Evolutionary conservation across 345 rosid genomes (phyloP), one percentile per base, ranked within the genome.

Genomic region (Citrus trifoliata): DNA sequence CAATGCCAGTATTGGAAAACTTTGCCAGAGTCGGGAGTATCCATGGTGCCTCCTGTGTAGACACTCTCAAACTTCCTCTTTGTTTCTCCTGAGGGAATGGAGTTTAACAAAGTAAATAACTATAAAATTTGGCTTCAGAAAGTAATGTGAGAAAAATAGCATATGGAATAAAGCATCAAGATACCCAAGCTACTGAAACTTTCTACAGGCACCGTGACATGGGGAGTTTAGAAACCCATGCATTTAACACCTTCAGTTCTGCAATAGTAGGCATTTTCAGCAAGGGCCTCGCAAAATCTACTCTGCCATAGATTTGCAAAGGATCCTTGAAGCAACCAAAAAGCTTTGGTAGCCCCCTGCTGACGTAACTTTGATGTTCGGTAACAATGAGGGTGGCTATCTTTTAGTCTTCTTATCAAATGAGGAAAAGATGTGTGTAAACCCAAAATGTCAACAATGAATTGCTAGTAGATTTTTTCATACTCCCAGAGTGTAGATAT

Each of bases 21-120:
- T 74, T 83, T 60, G 60, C 98, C 98, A 3, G 97, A 87, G 71
- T 87, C 90, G 6, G 96, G 93, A 58, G 97, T 91, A 75, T 88
- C 79, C 98, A 95, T 86, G 32, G 98, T 93, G 60, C 98, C 98
- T 56, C 97, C 95, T 1, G 84, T 3, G 80, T 92, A 88, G 4
- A 92, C 99, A 61, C 98, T 91, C 87, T 93, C 98, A 51, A 95
- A 93, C 79, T 95, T 95, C 86, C 98, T 93, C 91, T 84, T 92
- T 30, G 97, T 95, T 85, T 95, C 98, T n/a, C 97, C 98, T 95
- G 74, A 65, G 76, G 35, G 19, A 42, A 25, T 51, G 67, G 42
- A 77, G 22, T 71, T 32, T 30, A 32, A 30, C 40, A 75, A 16
- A 35, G 32, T 42, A 12, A 65, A 33, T 30, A 46, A 7, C 25